These are phyloP conservation scores for Plasmodium vinckei DNA, from an alignment of 169 alveolate species.

Conservation along the genomic window DNA sequence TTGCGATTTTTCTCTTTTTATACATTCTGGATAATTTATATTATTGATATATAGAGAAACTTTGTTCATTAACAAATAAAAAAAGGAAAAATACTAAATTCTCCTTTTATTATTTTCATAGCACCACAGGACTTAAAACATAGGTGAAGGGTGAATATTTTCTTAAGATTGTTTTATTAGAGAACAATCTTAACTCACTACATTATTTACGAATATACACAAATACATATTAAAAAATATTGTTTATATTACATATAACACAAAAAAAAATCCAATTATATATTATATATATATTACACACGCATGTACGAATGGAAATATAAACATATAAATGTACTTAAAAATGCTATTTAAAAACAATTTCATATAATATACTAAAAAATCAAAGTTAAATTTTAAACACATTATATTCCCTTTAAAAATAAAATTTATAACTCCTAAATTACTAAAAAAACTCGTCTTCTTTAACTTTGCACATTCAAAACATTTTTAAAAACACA, in stretches of 20 bases:
- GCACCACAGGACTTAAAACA: slow-evolving; percentile 31
- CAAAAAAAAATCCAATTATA: background rate
- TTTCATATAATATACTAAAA: slow-evolving; percentile 10
- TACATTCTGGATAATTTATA: slow-evolving; percentile 10
- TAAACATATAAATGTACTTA: slow-evolving; percentile 1
- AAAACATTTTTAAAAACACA: slow-evolving; percentile 8
- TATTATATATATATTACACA: slow-evolving; percentile 1
- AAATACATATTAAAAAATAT: background rate
- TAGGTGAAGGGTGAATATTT: slow-evolving; percentile 11
- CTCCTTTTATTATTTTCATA: slow-evolving; percentile 25
- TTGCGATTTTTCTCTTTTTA: slow-evolving; percentile 2
- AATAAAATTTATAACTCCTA: slow-evolving; percentile 4
- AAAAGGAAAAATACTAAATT: background rate
- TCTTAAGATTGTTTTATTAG: background rate
- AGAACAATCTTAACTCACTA: slow-evolving; percentile 4
- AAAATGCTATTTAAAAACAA: slow-evolving; percentile 26
- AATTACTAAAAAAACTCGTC: slow-evolving; percentile 32
- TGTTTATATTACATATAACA: background rate
- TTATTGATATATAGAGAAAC: slow-evolving; percentile 10
- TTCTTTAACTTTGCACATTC: slow-evolving; percentile 50
- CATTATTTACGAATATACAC: slow-evolving; percentile 19
- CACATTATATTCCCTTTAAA: too few relatives aligned
- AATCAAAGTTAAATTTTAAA: slow-evolving; percentile 8
- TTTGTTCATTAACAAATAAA: slow-evolving; percentile 9
- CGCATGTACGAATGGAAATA: slow-evolving; percentile 9